These are phyloP conservation scores for Hirschioporus abietinus DNA, from an alignment of 768 basidiomycete species.

Conservation along the genomic window DNA sequence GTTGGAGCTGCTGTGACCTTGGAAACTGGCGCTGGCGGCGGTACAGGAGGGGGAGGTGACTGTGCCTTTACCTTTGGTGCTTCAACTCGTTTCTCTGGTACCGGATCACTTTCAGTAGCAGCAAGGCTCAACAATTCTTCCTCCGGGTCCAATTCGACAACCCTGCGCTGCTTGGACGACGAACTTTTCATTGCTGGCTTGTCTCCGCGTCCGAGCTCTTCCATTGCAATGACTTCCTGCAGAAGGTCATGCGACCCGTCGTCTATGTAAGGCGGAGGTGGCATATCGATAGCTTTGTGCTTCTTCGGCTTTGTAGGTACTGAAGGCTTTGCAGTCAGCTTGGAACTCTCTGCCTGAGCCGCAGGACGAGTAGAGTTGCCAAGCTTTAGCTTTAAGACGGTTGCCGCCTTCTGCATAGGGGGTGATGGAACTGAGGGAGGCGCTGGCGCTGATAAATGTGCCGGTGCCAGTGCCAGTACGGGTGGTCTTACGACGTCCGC, in stretches of 20 bases:
- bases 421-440: slow-evolving; percentile 8
- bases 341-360: slow-evolving; percentile 62
- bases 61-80: slow-evolving; percentile 41
- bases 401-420: slow-evolving; percentile 19
- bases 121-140: slow-evolving; percentile 3
- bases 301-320: slow-evolving; percentile 32
- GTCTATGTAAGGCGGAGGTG: slow-evolving; percentile 59
- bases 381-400: slow-evolving; percentile 24
- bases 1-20: slow-evolving; percentile 13
- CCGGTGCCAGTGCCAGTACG: slow-evolving; percentile 8
- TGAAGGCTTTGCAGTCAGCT: slow-evolving; percentile 15
- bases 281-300: slow-evolving; percentile 38
- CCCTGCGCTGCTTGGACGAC: slow-evolving; percentile 24
- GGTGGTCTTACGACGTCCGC: not conserved
- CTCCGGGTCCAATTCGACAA: slow-evolving; percentile 3
- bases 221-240: slow-evolving; percentile 78
- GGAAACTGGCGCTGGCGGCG: slow-evolving; percentile 15
- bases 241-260: slow-evolving; percentile 79
- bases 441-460: slow-evolving; percentile 8
- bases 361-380: slow-evolving; percentile 42
- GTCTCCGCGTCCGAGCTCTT: slow-evolving; percentile 57
- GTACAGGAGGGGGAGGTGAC: slow-evolving; percentile 27
- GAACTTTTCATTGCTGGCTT: slow-evolving; percentile 38
- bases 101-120: not conserved
- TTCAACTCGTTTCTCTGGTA: slow-evolving; percentile 1